Conservation (phyloP, 768 basidiomycete genomes). For the Russula dissimulans region DNA sequence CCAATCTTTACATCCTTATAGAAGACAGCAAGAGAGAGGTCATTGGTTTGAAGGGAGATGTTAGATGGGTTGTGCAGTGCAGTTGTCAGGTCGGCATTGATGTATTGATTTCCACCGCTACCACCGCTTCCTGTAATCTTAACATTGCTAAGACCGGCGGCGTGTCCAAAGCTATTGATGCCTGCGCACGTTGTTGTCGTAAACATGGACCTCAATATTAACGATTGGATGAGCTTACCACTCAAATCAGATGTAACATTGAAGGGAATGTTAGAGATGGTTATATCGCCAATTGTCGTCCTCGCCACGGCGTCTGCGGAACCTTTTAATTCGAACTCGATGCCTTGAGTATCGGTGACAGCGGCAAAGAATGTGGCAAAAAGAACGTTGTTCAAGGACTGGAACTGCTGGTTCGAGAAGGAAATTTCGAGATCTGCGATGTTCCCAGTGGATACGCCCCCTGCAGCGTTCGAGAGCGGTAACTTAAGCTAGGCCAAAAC, state of each 20-base stretch:
- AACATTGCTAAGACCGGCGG: conserved; percentile 45
- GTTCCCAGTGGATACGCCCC: conserved; percentile 65
- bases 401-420: conserved; percentile 48
- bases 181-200: conserved; percentile 28
- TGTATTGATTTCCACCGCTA: conserved; percentile 47
- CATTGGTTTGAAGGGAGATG: conserved; percentile 49
- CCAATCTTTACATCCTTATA: conserved; percentile 51
- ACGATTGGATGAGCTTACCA: conserved; percentile 27
- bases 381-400: conserved; percentile 43
- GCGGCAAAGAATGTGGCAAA: conserved; percentile 50
- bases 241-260: conserved; percentile 47
- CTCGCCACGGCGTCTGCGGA: conserved; percentile 48
- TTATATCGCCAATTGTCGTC: conserved; percentile 57
- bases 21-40: conserved; percentile 48
- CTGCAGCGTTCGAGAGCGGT: conserved; percentile 39
- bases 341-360: conserved; percentile 41
- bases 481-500: conserved; percentile 36
- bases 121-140: conserved; percentile 58
- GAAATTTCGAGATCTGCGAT: conserved; percentile 47
- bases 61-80: conserved; percentile 60
- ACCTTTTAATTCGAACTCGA: conserved; percentile 45
- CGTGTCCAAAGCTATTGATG: conserved; percentile 49
- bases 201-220: neutral
- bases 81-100: conserved; percentile 48
- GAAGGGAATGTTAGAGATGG: conserved; percentile 56